phyloP scores from a whole-genome alignment of 192 early-diverging fungal species.

The Spizellomyces punctatus region DNA sequence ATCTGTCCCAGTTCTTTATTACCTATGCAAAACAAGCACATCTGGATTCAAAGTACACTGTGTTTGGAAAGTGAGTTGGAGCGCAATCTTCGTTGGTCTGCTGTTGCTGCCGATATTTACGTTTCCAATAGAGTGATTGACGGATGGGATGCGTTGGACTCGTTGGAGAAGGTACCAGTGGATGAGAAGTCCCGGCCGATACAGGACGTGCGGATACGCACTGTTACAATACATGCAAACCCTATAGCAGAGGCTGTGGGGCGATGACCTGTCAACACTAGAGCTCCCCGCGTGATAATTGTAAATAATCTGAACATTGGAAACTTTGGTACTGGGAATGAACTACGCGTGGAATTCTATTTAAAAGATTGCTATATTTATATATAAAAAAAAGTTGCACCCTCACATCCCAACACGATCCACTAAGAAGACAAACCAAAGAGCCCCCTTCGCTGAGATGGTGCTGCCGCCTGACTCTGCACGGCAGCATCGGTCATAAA shows the following conservation, averaged over 20 bases:
- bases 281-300: too few relatives aligned
- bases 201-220: slow-evolving; percentile 73
- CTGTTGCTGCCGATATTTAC: not conserved
- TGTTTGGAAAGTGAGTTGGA: slow-evolving; percentile 77
- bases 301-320: too few relatives aligned
- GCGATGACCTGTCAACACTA: not conserved
- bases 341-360: too few relatives aligned
- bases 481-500: not conserved
- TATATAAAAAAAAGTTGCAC: too few relatives aligned
- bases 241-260: slow-evolving; percentile 74
- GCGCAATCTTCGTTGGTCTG: not conserved
- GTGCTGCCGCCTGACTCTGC: not conserved
- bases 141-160: slow-evolving; percentile 80
- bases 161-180: slow-evolving; percentile 84
- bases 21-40: slow-evolving; percentile 85
- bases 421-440: slow-evolving; percentile 18
- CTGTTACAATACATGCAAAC: slow-evolving; percentile 91
- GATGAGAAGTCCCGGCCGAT: slow-evolving; percentile 80
- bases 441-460: slow-evolving; percentile 17
- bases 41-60: slow-evolving; percentile 88
- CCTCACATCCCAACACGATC: too few relatives aligned
- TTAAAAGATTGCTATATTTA: too few relatives aligned
- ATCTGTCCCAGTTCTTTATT: slow-evolving; percentile 76
- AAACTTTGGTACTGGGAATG: too few relatives aligned
- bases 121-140: slow-evolving; percentile 73